Evolutionary conservation across 2,329 filamentous ascomycete species (phyloP).

Genomic region (Ceratocystis albifundus): DNA sequence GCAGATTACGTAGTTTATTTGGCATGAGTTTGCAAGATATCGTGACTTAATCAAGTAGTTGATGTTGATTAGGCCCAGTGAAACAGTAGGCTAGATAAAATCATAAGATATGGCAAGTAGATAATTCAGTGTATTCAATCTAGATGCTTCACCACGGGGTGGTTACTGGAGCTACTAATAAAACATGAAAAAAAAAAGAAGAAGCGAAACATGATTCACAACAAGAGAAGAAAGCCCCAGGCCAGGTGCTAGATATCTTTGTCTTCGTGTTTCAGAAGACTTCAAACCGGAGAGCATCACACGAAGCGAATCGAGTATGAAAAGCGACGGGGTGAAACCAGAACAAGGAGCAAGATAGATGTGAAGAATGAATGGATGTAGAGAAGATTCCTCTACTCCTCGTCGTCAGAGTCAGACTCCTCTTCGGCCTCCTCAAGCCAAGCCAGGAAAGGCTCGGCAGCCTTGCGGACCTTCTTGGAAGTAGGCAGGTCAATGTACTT

Average conservation of each 20-base stretch:
- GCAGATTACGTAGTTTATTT: not conserved
- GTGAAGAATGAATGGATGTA: not conserved
- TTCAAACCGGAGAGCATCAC: not conserved
- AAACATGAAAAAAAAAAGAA: not conserved
- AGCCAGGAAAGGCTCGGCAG: constrained; percentile 82
- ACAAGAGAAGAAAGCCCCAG: not conserved
- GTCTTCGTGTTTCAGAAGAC: constrained; percentile 10
- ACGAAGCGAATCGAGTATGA: not conserved
- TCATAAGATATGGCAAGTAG: not conserved
- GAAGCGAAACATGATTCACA: not conserved
- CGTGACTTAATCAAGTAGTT: too few relatives aligned
- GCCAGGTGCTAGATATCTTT: not conserved
- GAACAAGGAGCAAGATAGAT: too few relatives aligned
- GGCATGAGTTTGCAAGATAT: too few relatives aligned
- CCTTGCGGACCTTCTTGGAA: constrained; percentile 92
- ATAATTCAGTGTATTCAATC: constrained; percentile 7
- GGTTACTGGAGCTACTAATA: not conserved
- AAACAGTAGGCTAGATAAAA: too few relatives aligned
- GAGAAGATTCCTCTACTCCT: constrained; percentile 14
- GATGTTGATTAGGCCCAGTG: too few relatives aligned
- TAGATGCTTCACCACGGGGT: not conserved
- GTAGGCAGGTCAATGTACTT: constrained; percentile 86
- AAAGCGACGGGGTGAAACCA: not conserved
- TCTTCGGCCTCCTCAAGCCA: constrained; percentile 79
- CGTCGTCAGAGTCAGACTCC: constrained; percentile 47